These are phyloP conservation scores for Lactarius sanguifluus DNA, from an alignment of 768 basidiomycete species.

Conservation along the genomic window DNA sequence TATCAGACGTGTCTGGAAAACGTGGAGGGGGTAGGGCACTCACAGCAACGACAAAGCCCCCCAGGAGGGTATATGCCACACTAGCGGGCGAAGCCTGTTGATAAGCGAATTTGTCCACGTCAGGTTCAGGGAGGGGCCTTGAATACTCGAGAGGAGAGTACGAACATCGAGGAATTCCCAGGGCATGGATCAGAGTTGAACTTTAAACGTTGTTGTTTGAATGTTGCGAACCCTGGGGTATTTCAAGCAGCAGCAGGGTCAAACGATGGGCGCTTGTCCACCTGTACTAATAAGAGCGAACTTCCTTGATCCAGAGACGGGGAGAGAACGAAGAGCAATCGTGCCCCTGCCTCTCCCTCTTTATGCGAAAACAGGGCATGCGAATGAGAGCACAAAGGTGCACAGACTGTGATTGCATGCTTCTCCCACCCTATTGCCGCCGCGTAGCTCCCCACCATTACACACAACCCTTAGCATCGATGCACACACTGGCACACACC, in stretches of 20 bases:
- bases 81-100: slow-evolving; percentile 52
- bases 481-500: background rate
- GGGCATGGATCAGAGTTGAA: slow-evolving; percentile 11
- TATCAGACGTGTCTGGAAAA: slow-evolving; percentile 6
- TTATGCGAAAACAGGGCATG: background rate
- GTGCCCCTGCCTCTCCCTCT: background rate
- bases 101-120: slow-evolving; percentile 33
- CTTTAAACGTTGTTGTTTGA: background rate
- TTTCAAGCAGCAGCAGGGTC: background rate
- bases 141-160: background rate
- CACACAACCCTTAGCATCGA: background rate
- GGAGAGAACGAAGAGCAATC: background rate
- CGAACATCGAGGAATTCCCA: slow-evolving; percentile 29
- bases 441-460: background rate
- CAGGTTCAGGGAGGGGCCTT: background rate
- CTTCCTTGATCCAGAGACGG: background rate
- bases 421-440: background rate
- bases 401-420: background rate
- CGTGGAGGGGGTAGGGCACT: slow-evolving; percentile 19
- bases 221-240: background rate
- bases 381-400: background rate
- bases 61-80: slow-evolving; percentile 64
- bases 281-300: background rate
- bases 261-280: background rate
- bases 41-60: slow-evolving; percentile 54